Evolutionary conservation across 495 filamentous ascomycete species (phyloP).

Genomic region (Penicillium ucsense): DNA sequence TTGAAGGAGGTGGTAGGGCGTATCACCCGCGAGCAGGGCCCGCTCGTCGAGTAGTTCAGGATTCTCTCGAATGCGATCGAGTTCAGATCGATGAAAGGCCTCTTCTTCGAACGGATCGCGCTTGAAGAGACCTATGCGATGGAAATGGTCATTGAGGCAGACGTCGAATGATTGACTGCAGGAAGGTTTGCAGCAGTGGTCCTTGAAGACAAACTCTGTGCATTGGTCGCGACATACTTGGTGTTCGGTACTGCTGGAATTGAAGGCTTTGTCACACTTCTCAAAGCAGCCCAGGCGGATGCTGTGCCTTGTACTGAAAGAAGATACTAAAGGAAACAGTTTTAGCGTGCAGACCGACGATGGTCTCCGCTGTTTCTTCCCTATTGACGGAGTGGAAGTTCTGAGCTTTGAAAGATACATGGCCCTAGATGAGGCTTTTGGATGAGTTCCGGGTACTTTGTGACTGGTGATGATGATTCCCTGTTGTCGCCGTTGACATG

Average conservation of each 20-base stretch:
- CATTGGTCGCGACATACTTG: neutral
- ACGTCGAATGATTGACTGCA: neutral
- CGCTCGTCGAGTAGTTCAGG: neutral
- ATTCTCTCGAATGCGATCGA: neutral
- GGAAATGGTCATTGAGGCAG: neutral
- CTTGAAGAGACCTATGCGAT: neutral
- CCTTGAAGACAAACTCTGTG: neutral
- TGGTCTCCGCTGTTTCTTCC: neutral
- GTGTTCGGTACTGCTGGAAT: neutral
- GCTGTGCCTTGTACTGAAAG: neutral
- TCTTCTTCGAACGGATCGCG: neutral
- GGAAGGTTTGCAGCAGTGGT: neutral
- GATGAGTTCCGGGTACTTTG: neutral
- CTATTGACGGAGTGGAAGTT: neutral
- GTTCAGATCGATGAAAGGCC: neutral
- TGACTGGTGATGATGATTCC: no score
- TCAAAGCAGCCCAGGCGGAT: neutral
- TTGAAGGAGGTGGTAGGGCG: neutral
- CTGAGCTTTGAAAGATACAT: neutral
- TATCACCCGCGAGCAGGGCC: neutral
- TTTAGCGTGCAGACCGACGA: neutral
- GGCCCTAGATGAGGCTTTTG: neutral
- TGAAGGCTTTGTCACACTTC: neutral
- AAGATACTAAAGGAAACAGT: neutral
- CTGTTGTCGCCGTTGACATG: no score